phyloP scores from a whole-genome alignment of 768 basidiomycete genomes.

The Boletus subcaerulescens region DNA sequence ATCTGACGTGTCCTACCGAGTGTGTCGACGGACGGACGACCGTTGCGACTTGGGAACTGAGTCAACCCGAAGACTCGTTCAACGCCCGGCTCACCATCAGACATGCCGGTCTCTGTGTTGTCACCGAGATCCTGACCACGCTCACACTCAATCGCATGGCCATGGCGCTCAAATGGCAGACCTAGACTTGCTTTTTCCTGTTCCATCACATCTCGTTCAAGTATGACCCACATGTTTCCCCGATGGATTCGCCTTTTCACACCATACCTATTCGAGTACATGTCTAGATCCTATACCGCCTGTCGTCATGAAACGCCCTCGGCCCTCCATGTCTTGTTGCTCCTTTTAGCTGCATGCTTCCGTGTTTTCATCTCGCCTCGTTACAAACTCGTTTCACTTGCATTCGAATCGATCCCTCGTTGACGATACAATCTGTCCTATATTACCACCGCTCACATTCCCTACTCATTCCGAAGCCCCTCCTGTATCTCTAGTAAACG shows the following conservation, averaged over 20 bases:
- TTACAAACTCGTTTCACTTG: slow-evolving; percentile 1
- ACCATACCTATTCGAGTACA: background rate
- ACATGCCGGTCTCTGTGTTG: slow-evolving; percentile 53
- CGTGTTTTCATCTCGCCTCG: slow-evolving; percentile 5
- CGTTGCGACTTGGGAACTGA: slow-evolving; percentile 68
- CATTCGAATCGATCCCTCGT: background rate
- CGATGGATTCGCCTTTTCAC: too few species aligned
- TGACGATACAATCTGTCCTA: slow-evolving; percentile 4
- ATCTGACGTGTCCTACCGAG: slow-evolving; percentile 34
- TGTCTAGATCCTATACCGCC: slow-evolving; percentile 1
- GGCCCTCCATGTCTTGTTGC: background rate
- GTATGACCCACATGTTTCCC: too few species aligned
- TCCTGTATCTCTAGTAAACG: slow-evolving; percentile 56
- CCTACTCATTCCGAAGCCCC: slow-evolving; percentile 19
- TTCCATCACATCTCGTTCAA: too few species aligned
- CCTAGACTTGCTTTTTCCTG: background rate
- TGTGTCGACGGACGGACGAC: slow-evolving; percentile 60
- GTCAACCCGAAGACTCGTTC: slow-evolving; percentile 53
- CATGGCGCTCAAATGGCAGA: slow-evolving; percentile 52
- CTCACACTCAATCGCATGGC: slow-evolving; percentile 74
- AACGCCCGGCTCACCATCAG: slow-evolving; percentile 60
- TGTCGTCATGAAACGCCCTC: slow-evolving; percentile 19
- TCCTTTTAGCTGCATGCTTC: slow-evolving; percentile 7
- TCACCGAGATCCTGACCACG: slow-evolving; percentile 78
- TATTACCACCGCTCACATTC: slow-evolving; percentile 18